phyloP scores from a whole-genome alignment of 768 basidiomycete species.

The Xerocomus brunneocitrinus region DNA sequence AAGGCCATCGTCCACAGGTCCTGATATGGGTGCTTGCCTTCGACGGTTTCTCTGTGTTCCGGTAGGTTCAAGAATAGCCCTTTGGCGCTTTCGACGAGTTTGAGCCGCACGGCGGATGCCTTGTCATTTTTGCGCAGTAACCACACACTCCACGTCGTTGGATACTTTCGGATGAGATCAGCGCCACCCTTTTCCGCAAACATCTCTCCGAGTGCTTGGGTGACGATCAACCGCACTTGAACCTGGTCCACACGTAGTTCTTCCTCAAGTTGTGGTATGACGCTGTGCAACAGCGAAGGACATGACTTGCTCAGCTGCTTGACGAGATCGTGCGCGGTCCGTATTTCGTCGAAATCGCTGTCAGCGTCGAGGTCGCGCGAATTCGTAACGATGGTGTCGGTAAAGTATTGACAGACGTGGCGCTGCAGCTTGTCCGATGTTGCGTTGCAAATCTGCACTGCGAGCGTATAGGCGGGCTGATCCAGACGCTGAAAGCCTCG shows the following conservation, averaged over 20 bases:
- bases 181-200: slow-evolving; percentile 70
- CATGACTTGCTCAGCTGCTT: slow-evolving; percentile 75
- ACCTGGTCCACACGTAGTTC: slow-evolving; percentile 77
- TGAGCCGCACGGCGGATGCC: slow-evolving; percentile 60
- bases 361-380: slow-evolving; percentile 50
- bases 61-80: slow-evolving; percentile 60
- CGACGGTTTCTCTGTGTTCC: slow-evolving; percentile 64
- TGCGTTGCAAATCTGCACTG: slow-evolving; percentile 78
- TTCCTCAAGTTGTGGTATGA: slow-evolving; percentile 90
- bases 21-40: slow-evolving; percentile 49
- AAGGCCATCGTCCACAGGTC: not conserved
- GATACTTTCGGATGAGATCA: slow-evolving; percentile 78
- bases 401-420: slow-evolving; percentile 88
- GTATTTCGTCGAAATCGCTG: slow-evolving; percentile 62
- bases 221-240: slow-evolving; percentile 72
- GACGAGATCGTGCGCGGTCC: slow-evolving; percentile 79
- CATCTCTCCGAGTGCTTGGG: slow-evolving; percentile 86
- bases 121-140: slow-evolving; percentile 75
- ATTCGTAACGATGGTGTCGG: slow-evolving; percentile 72
- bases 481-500: slow-evolving; percentile 49
- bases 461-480: slow-evolving; percentile 75
- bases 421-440: slow-evolving; percentile 86
- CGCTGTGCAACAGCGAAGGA: slow-evolving; percentile 79
- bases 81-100: slow-evolving; percentile 68
- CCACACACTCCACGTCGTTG: slow-evolving; percentile 84